Conservation (phyloP, 345 rosid species). For the Litchi chinensis region DNA sequence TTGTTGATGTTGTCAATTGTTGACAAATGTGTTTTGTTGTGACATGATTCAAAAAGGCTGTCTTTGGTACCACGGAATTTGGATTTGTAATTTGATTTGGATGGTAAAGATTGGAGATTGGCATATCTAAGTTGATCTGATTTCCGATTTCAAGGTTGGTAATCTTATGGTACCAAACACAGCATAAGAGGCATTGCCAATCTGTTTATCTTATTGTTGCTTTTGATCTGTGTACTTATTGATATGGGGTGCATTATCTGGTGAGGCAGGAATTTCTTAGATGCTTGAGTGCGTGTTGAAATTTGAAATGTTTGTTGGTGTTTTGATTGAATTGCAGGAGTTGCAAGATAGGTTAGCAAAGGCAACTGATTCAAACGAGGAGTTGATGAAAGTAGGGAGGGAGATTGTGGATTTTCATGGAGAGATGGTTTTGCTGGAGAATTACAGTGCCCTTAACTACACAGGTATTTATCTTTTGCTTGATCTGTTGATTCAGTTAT, state of each 20-base stretch:
- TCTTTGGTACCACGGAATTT: not conserved
- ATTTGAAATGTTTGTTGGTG: not conserved
- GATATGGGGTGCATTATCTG: slow-evolving; percentile 1
- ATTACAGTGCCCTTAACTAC: slow-evolving; percentile 59
- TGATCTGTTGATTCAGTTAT: not conserved
- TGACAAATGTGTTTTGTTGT: not conserved
- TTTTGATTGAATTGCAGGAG: slow-evolving; percentile 39
- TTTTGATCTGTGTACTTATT: not conserved
- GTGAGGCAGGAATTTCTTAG: not conserved
- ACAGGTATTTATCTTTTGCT: slow-evolving; percentile 43
- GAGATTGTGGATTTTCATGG: slow-evolving; percentile 65
- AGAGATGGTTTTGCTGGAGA: slow-evolving; percentile 69
- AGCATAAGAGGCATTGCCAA: not conserved
- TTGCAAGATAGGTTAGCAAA: slow-evolving; percentile 54
- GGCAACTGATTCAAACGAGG: slow-evolving; percentile 37
- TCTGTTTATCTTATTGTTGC: not conserved
- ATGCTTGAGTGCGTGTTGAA: not conserved
- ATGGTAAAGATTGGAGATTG: not conserved
- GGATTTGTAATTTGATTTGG: not conserved
- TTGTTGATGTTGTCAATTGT: not conserved
- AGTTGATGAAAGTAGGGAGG: slow-evolving; percentile 46
- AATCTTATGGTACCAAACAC: not conserved
- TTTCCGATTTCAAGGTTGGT: not conserved
- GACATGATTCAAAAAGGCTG: not conserved
- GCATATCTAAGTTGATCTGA: not conserved